A percentile compares a stretch with the other conserved stretches of the same genome.
Conservation (phyloP, 1,284 basidiomycete genomes). For the Golubevia sp. region DNA sequence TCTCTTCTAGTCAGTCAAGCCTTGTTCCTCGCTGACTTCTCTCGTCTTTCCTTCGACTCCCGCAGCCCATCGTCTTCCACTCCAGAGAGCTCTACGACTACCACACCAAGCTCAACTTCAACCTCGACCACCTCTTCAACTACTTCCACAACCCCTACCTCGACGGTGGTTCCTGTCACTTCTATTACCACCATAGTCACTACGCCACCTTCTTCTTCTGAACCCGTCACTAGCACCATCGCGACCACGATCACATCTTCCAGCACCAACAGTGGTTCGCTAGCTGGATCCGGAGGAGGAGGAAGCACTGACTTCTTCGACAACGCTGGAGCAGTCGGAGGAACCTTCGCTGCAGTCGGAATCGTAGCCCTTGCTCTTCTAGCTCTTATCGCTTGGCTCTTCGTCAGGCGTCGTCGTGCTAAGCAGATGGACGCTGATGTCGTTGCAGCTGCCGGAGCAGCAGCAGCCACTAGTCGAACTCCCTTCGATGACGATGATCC, state of each 20-base stretch:
- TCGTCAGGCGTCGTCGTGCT: constrained; percentile 43
- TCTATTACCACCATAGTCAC: not conserved
- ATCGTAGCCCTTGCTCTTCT: constrained; percentile 42
- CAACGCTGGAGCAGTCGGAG: constrained; percentile 55
- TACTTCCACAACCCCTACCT: not conserved
- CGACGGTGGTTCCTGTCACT: not conserved
- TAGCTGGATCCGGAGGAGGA: constrained; percentile 15
- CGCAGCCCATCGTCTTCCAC: not conserved
- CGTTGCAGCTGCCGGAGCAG: constrained; percentile 55
- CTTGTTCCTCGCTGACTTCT: not conserved
- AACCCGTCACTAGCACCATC: not conserved
- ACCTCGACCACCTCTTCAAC: not conserved
- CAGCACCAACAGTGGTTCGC: constrained; percentile 19
- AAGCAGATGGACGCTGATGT: constrained; percentile 60
- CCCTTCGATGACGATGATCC: constrained; percentile 61
- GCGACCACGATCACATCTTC: not conserved
- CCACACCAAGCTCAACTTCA: not conserved
- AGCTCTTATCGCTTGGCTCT: constrained; percentile 40
- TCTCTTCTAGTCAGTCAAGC: not conserved
- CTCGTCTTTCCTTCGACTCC: not conserved
- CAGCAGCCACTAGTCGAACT: constrained; percentile 51
- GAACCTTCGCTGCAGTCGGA: constrained; percentile 57
- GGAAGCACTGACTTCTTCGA: constrained; percentile 36
- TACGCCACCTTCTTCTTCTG: not conserved
- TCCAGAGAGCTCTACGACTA: not conserved